A percentile compares a stretch with the other conserved stretches of the same genome.
Evolutionary conservation across 1,284 basidiomycete genomes (phyloP).

Genomic region (Melanopsichium pennsylvanicum): DNA sequence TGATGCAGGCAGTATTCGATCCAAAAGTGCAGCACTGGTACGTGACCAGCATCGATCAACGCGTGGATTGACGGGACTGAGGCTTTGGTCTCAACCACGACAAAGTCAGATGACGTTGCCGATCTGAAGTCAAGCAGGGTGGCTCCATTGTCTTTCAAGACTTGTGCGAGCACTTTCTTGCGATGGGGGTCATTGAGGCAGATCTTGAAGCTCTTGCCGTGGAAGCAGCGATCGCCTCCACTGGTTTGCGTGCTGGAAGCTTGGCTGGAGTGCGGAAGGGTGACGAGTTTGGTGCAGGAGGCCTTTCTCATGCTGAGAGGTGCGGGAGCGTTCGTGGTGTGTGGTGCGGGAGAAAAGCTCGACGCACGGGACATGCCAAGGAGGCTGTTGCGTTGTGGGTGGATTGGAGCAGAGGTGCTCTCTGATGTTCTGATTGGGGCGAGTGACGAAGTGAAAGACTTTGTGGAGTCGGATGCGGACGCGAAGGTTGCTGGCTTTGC

Average conservation of each 20-base stretch:
- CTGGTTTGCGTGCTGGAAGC: not conserved
- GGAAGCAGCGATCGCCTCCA: conserved; percentile 10
- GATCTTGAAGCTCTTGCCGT: conserved; percentile 22
- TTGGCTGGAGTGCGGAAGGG: conserved; percentile 18
- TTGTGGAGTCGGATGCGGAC: not conserved
- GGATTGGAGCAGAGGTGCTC: conserved; percentile 5
- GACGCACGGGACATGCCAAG: conserved; percentile 44
- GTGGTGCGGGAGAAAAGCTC: conserved; percentile 38
- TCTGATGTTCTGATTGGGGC: not conserved
- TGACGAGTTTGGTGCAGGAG: conserved; percentile 5
- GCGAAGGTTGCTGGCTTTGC: not conserved
- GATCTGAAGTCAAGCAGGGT: conserved; percentile 6
- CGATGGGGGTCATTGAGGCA: conserved; percentile 20
- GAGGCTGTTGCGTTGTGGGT: conserved; percentile 19
- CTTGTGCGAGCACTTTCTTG: conserved; percentile 26
- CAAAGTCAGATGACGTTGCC: conserved; percentile 9
- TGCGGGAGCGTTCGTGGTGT: conserved; percentile 1
- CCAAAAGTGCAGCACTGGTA: conserved; percentile 54
- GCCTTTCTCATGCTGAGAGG: conserved; percentile 19
- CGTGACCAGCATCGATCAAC: not conserved
- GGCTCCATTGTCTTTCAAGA: conserved; percentile 29
- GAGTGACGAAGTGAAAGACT: not conserved
- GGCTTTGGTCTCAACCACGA: conserved; percentile 27
- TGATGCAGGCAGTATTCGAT: conserved; percentile 55
- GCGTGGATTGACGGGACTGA: conserved; percentile 7